Evolutionary conservation across 83 land plant genomes (phyloP).

Genomic region (Picea mariana): DNA sequence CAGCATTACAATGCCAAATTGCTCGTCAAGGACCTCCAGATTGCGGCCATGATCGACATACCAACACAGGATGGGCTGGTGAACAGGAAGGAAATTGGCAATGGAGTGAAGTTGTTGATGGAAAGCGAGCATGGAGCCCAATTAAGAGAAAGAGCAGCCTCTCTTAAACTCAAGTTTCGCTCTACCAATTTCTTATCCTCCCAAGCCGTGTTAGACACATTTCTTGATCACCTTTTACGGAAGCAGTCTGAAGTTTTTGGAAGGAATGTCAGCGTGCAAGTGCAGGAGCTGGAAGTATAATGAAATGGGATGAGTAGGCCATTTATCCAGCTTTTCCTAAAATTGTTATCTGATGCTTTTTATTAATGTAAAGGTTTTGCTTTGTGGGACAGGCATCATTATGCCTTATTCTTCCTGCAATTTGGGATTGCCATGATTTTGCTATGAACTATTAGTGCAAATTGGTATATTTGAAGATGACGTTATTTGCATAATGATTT

Average conservation of each 20-base stretch:
- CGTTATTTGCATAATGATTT: not conserved
- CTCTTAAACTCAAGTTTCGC: not conserved
- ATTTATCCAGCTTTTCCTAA: no score
- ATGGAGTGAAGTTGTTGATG: conserved; percentile 31
- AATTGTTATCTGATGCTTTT: no score
- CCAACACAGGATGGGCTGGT: conserved; percentile 21
- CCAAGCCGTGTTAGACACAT: not conserved
- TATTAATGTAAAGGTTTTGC: no score
- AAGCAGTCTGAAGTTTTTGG: no score
- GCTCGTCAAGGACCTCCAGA: conserved; percentile 15
- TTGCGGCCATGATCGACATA: conserved; percentile 27
- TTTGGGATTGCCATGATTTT: no score
- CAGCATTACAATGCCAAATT: conserved; percentile 17
- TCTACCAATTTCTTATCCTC: not conserved
- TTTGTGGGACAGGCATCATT: no score
- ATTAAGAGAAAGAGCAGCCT: not conserved
- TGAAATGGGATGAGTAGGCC: no score
- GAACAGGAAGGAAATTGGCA: conserved; percentile 32
- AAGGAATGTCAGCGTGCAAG: no score
- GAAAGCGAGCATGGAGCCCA: not conserved
- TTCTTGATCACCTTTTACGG: not conserved
- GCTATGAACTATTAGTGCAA: no score
- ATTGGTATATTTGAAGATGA: no score
- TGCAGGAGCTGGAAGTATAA: no score
- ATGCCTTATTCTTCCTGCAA: no score